Evolutionary conservation across 768 basidiomycete species (phyloP), one percentile per base, ranked within the genome.

Genomic region (Tylopilus cervinicoccineus): DNA sequence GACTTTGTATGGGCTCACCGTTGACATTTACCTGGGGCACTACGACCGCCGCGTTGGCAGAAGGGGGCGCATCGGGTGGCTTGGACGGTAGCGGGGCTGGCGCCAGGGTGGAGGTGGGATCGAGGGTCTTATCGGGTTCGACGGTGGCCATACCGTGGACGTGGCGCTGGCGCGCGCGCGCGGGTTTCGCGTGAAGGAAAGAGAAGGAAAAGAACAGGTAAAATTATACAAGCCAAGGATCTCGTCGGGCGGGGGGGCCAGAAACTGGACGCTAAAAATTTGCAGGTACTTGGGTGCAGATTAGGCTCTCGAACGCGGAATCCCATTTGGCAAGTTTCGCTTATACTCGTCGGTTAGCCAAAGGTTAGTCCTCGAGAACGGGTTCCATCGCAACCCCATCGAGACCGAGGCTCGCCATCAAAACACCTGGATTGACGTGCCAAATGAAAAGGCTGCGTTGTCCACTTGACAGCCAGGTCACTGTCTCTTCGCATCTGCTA

Each of bases 401-500:
- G 39, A 38, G 19, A 26, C 48, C 39, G 33, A 50, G 37, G 17
- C 26, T 47, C 38, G 26, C 34, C 44, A 50, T 62, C 58, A 48
- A 48, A 43, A 37, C 28, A 33, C 16, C 14, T 26, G 19, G 51
- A 62, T 63, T 57, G 48, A 54, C 61, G 43, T 38, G 50, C 32
- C 37, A 10, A 61, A 58, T 57, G 52, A 58, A 63, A 61, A 55
- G 43, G 31, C 42, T 41, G 55, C 55, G 46, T 47, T 59, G 54
- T 60, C 38, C 48, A 40, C 40, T 22, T 43, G 49, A 53, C 53
- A 59, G 37, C 12, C 43, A 28, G 12, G 60, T 60, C 41, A 42
- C 53, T 43, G 26, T 43, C 52, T 53, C 64, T 72, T 70, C 24
- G 75, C 78, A n/a, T 68, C 68, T n/a, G 70, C 68, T 22, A 75